A percentile compares a stretch with the other conserved stretches of the same genome.
Evolutionary conservation across 345 rosid genomes (phyloP).

Genomic region (Eucalyptus shirleyi): DNA sequence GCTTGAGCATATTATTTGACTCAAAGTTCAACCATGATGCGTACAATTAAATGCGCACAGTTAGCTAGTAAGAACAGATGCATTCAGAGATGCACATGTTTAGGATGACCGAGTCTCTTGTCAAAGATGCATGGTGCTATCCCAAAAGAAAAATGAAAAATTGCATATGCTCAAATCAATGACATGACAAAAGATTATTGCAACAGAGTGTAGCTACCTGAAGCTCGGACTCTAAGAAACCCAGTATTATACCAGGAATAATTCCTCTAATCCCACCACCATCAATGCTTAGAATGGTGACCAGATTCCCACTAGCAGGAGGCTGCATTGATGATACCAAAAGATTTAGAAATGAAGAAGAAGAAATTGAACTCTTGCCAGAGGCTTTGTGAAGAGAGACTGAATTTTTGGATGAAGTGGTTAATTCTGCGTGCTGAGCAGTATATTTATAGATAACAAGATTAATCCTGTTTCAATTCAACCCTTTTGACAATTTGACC

Average conservation of each 20-base stretch:
- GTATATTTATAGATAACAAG: neutral
- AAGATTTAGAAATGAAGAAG: neutral
- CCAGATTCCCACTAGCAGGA: constrained; percentile 31
- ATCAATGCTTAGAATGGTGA: constrained; percentile 67
- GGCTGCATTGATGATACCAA: neutral
- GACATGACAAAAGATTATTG: neutral
- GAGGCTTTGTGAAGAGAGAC: neutral
- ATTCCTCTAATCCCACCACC: constrained; percentile 82
- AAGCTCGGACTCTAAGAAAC: constrained; percentile 54
- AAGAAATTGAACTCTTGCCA: neutral
- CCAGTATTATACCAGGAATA: constrained; percentile 49
- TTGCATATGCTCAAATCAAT: neutral
- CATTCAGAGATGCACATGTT: neutral
- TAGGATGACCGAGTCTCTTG: neutral
- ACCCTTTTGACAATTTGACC: neutral
- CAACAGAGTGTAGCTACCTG: constrained; percentile 21
- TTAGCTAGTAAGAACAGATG: neutral
- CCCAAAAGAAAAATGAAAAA: neutral
- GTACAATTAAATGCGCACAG: neutral
- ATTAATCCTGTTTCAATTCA: neutral
- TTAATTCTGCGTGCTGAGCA: neutral
- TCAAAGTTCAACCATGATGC: neutral
- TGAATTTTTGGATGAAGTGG: neutral
- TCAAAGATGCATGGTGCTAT: neutral
- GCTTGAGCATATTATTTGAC: neutral